Conservation (phyloP, 306 rosid genomes). For the Trifolium subterraneum region DNA sequence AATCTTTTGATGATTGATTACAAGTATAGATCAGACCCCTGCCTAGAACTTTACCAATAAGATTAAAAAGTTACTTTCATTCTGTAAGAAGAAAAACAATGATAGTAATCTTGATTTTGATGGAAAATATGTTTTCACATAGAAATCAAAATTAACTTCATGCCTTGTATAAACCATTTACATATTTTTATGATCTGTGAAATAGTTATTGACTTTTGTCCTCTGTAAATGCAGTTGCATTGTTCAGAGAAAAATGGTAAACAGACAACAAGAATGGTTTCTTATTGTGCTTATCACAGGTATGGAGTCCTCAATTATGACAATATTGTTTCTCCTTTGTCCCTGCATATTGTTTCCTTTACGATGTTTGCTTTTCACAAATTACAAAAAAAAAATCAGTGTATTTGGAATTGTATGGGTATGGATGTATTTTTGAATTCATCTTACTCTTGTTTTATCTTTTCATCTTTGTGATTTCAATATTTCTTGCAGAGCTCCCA, state of each 20-base stretch:
- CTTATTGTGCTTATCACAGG: conserved; percentile 93
- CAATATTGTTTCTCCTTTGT: conserved; percentile 4
- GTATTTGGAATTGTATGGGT: not conserved
- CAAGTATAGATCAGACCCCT: conserved; percentile 1
- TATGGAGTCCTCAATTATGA: conserved; percentile 45
- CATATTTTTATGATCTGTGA: conserved; percentile 9
- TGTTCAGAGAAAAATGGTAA: conserved; percentile 81
- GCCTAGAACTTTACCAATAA: conserved; percentile 6
- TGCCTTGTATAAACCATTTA: not conserved
- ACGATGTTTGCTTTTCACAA: conserved; percentile 13
- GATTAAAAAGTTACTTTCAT: conserved; percentile 5
- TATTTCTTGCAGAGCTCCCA: conserved; percentile 77
- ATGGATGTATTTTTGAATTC: conserved; percentile 30
- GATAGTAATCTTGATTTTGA: conserved; percentile 6
- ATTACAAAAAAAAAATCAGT: conserved; percentile 2
- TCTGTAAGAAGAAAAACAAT: not conserved
- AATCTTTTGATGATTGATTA: not conserved
- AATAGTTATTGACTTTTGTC: conserved; percentile 30
- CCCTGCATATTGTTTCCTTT: conserved; percentile 18
- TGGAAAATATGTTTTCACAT: not conserved
- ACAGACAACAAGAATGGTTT: conserved; percentile 78
- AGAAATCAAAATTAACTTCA: not conserved
- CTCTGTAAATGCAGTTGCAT: conserved; percentile 67
- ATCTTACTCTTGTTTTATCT: not conserved
- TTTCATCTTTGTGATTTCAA: conserved; percentile 41